Percentiles rank a stretch among this genome's conserved stretches.
These are phyloP conservation scores for Colletotrichum sublineola DNA, from an alignment of 2,329 filamentous ascomycete genomes.

Conservation along the genomic window DNA sequence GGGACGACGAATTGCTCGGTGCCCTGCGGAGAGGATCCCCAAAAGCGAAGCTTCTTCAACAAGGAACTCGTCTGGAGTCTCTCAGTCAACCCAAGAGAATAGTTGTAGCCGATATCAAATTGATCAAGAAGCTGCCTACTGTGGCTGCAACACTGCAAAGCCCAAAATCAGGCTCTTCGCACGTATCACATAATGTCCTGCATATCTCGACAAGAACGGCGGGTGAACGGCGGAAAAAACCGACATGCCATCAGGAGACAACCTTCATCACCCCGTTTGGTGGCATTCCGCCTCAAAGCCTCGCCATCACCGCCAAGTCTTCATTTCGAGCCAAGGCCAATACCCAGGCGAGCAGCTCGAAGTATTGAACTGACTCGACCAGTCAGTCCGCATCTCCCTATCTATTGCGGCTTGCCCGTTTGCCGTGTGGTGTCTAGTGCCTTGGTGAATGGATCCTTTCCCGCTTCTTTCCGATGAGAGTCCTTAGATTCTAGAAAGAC, in stretches of 20 bases:
- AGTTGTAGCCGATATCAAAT: background rate
- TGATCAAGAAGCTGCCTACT: background rate
- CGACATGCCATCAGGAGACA: background rate
- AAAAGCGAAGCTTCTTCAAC: slow-evolving; percentile 10
- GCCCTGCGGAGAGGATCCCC: background rate
- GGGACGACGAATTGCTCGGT: slow-evolving; percentile 1
- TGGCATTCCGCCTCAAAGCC: slow-evolving; percentile 1
- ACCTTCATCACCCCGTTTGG: background rate
- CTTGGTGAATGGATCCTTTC: background rate
- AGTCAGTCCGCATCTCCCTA: slow-evolving; percentile 29
- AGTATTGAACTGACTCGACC: slow-evolving; percentile 21
- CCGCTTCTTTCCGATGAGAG: background rate
- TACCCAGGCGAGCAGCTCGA: slow-evolving; percentile 31
- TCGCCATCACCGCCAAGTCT: slow-evolving; percentile 34
- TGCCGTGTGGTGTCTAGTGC: background rate
- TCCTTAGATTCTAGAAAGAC: background rate
- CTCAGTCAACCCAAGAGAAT: background rate
- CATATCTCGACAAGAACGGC: background rate
- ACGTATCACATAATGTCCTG: slow-evolving; percentile 1
- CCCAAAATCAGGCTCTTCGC: slow-evolving; percentile 28
- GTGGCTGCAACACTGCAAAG: slow-evolving; percentile 13
- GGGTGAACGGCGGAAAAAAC: background rate
- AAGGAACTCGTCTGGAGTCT: slow-evolving; percentile 4
- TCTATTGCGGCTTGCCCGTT: slow-evolving; percentile 17
- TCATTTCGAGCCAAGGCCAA: slow-evolving; percentile 36